Evolutionary conservation across 2,329 filamentous ascomycete species (phyloP).

Genomic region (Colletotrichum echinochloae): DNA sequence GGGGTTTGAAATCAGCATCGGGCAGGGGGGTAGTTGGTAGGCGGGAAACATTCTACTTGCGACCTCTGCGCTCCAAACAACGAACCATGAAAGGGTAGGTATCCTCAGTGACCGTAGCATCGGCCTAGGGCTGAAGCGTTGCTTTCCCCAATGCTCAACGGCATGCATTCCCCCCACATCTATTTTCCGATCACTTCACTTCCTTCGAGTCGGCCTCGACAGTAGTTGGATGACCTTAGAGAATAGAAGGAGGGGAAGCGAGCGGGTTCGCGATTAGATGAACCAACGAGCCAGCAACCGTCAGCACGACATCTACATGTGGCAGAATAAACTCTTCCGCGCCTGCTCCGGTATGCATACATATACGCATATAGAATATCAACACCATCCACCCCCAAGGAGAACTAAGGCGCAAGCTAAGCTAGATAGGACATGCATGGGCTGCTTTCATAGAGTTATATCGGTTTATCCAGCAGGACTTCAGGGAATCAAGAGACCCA

Average conservation of each 20-base stretch:
- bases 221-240: slow-evolving; percentile 17
- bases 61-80: neutral
- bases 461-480: neutral
- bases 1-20: slow-evolving; percentile 31
- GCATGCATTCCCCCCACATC: neutral
- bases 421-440: neutral
- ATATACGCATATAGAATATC: neutral
- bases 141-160: slow-evolving; percentile 3
- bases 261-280: too few relatives aligned
- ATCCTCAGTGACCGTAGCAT: slow-evolving; percentile 4
- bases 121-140: slow-evolving; percentile 19
- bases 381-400: slow-evolving; percentile 22
- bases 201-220: neutral
- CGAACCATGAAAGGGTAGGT: neutral
- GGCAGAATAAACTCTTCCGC: neutral
- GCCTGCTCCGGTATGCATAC: neutral
- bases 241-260: neutral
- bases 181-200: neutral
- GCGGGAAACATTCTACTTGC: neutral
- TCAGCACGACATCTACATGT: too few relatives aligned
- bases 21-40: slow-evolving; percentile 1
- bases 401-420: slow-evolving; percentile 6
- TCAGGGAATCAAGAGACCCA: neutral
- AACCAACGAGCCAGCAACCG: too few relatives aligned
- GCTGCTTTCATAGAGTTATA: neutral